Conservation (phyloP, 169 alveolate species). For the Plasmodium billcollinsi region DNA sequence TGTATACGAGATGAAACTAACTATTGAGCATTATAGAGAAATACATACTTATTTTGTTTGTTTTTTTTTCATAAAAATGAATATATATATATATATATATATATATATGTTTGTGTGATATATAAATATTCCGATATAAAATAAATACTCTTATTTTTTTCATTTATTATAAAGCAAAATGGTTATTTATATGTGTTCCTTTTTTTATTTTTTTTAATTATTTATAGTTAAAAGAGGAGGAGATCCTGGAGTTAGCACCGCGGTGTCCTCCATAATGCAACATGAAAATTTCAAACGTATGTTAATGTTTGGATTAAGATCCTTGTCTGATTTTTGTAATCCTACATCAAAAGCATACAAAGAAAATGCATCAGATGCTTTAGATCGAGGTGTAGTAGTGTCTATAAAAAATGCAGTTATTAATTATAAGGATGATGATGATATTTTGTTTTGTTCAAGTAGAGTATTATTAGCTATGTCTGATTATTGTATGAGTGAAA, state of each 20-base stretch:
- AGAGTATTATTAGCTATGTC: constrained; percentile 91
- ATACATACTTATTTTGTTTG: not conserved
- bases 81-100: constrained; percentile 13
- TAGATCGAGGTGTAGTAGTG: constrained; percentile 89
- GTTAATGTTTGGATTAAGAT: constrained; percentile 93
- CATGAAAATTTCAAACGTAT: constrained; percentile 94
- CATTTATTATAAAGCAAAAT: not conserved
- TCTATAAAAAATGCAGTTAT: constrained; percentile 90
- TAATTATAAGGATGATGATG: constrained; percentile 93
- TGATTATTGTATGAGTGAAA: constrained; percentile 88
- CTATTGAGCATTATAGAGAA: not conserved
- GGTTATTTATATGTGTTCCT: not conserved
- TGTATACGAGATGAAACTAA: not conserved
- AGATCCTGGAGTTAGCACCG: constrained; percentile 94
- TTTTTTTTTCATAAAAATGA: not conserved
- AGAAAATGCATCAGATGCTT: constrained; percentile 93
- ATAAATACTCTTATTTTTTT: not conserved
- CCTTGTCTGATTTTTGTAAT: constrained; percentile 92
- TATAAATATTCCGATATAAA: not conserved
- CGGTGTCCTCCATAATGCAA: constrained; percentile 92
- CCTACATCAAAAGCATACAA: constrained; percentile 91
- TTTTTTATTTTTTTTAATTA: constrained; percentile 50
- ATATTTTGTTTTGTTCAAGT: constrained; percentile 87
- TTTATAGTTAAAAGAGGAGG: constrained; percentile 88
- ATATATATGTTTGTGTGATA: not conserved